Evolutionary conservation across 371 early-diverging fungal genomes (phyloP), one percentile per base, ranked within the genome.

Genomic region (Syncephalastrum monosporum): DNA sequence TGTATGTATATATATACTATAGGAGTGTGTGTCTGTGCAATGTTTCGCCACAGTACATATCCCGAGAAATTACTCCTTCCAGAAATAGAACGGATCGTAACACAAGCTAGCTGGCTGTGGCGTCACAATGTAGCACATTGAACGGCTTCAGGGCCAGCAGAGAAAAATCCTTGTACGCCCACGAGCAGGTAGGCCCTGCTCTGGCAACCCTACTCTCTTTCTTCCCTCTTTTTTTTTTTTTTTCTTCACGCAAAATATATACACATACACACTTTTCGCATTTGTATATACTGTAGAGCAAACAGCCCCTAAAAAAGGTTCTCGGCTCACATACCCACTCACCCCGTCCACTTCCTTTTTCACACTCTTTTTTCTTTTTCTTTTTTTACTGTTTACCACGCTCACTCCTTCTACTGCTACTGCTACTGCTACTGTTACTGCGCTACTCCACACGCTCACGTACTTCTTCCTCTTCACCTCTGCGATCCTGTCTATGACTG

Each of bases 141-240:
- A 29, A 29, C 29, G 29, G 29, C 29, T 29, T 29, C 29, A 29
- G 29, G 29, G 4, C 29, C 29, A 29, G 29, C 29, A 29, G 29
- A 29, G 29, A 29, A 29, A 29, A 29, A 29, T 29, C 29, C 29
- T 29, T 29, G 29, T 29, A 29, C 29, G 29, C 29, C 29, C 29
- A 29, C 29, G 29, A 29, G 29, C 29, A 29, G 29, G 0, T 29
- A 29, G 29, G 29, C 29, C 29, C 25, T 50, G 51, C 13, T 33
- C 25, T 25, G 17, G 21, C 23, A 17, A 24, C 33, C 10, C 33
- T 33, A n/a, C 50, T 19, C 17, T 17, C 24, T 12, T 13, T 3
- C 24, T 53, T 41, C 15, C 19, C 27, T 56, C 47, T 51, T 48
- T 24, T 42, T 61, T 61, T 15, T 33, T 61, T 23, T 60, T 50